Conservation (phyloP, 2,329 filamentous ascomycete species). For the Colletotrichum tanaceti region DNA sequence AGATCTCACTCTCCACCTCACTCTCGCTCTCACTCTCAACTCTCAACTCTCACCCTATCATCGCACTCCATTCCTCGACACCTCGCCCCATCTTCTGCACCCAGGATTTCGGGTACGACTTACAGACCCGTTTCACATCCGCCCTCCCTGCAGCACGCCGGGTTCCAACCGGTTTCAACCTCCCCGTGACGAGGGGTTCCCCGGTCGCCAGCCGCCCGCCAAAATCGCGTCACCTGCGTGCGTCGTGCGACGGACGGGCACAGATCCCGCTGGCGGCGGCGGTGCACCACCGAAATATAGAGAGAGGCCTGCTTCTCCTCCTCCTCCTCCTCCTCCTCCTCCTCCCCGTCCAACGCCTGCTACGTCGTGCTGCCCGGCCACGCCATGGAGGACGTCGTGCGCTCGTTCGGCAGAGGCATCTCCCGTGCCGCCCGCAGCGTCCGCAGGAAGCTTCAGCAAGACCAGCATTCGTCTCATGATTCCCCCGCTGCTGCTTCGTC, state of each 20-base stretch:
- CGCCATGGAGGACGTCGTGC: conserved; percentile 36
- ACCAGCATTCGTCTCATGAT: conserved; percentile 19
- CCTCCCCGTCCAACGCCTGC: not conserved
- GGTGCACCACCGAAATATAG: not conserved
- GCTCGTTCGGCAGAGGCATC: conserved; percentile 36
- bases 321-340: too few species aligned
- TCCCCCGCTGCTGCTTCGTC: conserved; percentile 19
- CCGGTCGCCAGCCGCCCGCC: conserved; percentile 29
- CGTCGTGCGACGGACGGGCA: not conserved
- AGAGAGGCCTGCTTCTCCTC: not conserved
- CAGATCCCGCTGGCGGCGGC: conserved; percentile 23
- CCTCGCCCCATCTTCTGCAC: not conserved
- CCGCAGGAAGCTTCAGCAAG: conserved; percentile 30
- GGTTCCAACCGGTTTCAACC: conserved; percentile 40
- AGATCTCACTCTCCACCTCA: not conserved
- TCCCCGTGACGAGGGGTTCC: conserved; percentile 34
- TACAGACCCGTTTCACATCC: conserved; percentile 36
- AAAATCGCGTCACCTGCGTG: not conserved
- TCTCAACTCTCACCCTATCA: conserved; percentile 18
- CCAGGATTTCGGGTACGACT: conserved; percentile 33
- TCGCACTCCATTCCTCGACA: conserved; percentile 20
- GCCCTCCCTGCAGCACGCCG: conserved; percentile 36
- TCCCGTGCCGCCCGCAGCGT: conserved; percentile 35
- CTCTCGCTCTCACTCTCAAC: conserved; percentile 5
- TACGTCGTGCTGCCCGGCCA: conserved; percentile 21